Base-by-base conservation (phyloP, 164 flowering plant genomes). In the Annona cherimola region DNA sequence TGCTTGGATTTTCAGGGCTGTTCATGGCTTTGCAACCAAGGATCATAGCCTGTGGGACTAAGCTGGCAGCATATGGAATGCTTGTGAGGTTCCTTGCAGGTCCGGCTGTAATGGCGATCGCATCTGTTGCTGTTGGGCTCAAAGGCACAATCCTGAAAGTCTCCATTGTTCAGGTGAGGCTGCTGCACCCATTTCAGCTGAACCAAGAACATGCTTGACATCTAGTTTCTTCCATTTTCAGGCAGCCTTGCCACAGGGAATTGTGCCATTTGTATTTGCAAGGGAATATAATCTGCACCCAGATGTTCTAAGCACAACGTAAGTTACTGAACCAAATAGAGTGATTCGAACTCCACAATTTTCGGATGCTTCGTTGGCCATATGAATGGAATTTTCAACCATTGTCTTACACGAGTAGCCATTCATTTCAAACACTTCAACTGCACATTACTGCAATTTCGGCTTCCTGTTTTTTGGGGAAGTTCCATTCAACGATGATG, bases 231-330 rank as follows among this genome's bases (percentile, higher is more conserved):
- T 44, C 57, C 45, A 57, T 20, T 46, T 76, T 46, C 71, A 79
- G 84, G 87, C 83, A 35, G 85, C 83, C 4, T 69, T 84, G 50
- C 87, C 87, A 12, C 85, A 81, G 74, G 85, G 83, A 45, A 82
- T 82, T 0, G 83, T 82, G 5, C 85, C 87, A 14, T 84, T 82
- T 64, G 83, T 84, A 7, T 84, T 84, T 70, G 82, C 87, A 7
- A 84, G 77, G 55, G 85, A 84, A 70, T 84, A 84, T 75, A 79
- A 80, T 75, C 55, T 84, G 35, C 86, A 84, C 42, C 77, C 85
- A 0, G 81, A 75, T 42, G 74, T 84, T 3, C 66, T 82, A 5
- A 84, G 86, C 75, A 84, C 86, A 0, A 82, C 78, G 86, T 84
- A 77, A 76, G 86, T 75, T 16, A 20, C 11, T 9, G 2, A 3